These are phyloP conservation scores for Periglandula ipomoeae DNA, from an alignment of 2,329 filamentous ascomycete genomes.

Conservation along the genomic window DNA sequence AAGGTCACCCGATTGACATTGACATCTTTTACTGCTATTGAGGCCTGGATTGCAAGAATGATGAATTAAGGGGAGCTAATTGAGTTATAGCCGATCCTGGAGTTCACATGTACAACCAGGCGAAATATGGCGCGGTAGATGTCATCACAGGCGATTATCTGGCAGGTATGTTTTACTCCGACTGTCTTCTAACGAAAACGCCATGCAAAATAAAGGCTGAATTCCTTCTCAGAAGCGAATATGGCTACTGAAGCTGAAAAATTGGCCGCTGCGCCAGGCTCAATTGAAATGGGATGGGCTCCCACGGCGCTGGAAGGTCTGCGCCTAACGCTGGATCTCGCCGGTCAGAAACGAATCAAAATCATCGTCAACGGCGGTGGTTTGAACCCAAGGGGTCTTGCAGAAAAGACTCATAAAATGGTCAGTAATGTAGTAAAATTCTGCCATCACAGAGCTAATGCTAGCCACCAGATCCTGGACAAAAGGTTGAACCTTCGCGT, in stretches of 20 bases:
- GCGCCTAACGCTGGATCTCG: constrained; percentile 21
- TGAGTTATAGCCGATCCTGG: constrained; percentile 13
- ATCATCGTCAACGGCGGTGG: constrained; percentile 50
- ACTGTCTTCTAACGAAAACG: not conserved
- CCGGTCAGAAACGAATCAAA: constrained; percentile 37
- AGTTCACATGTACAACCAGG: too few relatives aligned
- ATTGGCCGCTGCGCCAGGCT: constrained; percentile 1
- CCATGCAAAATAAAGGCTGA: constrained; percentile 9
- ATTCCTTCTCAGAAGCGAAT: constrained; percentile 16
- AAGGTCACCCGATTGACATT: constrained; percentile 4
- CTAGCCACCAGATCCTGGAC: constrained; percentile 9
- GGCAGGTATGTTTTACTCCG: constrained; percentile 22
- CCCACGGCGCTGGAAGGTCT: constrained; percentile 15
- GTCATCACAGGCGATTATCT: constrained; percentile 47
- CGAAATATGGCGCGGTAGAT: constrained; percentile 29
- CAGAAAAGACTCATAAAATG: constrained; percentile 25
- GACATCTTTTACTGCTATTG: too few relatives aligned
- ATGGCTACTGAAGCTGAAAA: constrained; percentile 15
- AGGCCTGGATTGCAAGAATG: too few relatives aligned
- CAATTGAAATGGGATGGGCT: constrained; percentile 13
- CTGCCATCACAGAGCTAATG: too few relatives aligned
- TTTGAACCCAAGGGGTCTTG: constrained; percentile 42
- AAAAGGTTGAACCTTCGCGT: constrained; percentile 15
- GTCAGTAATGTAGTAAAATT: constrained; percentile 18
- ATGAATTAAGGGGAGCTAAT: too few relatives aligned